Evolutionary conservation across 208 protist species (phyloP), one percentile per base, ranked within the genome.

Genomic region (Borovskyia barvae): DNA sequence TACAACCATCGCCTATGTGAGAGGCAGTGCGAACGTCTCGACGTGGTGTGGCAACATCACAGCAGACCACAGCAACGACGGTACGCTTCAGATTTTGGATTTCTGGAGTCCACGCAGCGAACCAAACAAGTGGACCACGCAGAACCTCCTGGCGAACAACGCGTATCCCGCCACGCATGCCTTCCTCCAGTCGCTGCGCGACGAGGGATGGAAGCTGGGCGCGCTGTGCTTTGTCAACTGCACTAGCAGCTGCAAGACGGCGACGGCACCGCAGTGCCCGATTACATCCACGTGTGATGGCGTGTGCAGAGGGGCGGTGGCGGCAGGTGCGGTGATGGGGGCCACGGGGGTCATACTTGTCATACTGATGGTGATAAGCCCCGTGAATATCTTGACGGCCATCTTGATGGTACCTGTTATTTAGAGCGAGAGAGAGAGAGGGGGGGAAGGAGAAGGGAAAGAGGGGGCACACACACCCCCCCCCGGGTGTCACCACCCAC

Each of bases 301-400:
- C 24, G 46, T 92, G n/a, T 87, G 85, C 62, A 77, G 75, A 46
- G 82, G 79, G 49, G 82, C 73, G 26, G 81, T 89, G 43, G 82
- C 64, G 7, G 77, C 85, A 1, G 74, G 77, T 2, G 65, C 66
- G 5, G 66, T 87, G 32, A 61, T 92, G 47, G 85, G 58, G 7
- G 41, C 26, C 0, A 51, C 69, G 3, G 69, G 45, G 0, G 26
- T 69, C 15, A 32, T 55, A 19, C 53, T 80, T 19, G 39, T 80
- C 6, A 24, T 68, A 11, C 36, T 83, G 17, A 67, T 72, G 64
- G 59, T 82, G 24, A 35, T 79, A 15, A 73, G 61, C 15, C 77
- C 85, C 2, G 52, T 70, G 12, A 89, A 88, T 55, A 41, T 85
- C 45, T 66, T 64, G 52, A 81, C 64, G 14, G 79, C 82, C 0